Evolutionary conservation across 2,329 filamentous ascomycete genomes (phyloP).

Genomic region (Colletotrichum truncatum): DNA sequence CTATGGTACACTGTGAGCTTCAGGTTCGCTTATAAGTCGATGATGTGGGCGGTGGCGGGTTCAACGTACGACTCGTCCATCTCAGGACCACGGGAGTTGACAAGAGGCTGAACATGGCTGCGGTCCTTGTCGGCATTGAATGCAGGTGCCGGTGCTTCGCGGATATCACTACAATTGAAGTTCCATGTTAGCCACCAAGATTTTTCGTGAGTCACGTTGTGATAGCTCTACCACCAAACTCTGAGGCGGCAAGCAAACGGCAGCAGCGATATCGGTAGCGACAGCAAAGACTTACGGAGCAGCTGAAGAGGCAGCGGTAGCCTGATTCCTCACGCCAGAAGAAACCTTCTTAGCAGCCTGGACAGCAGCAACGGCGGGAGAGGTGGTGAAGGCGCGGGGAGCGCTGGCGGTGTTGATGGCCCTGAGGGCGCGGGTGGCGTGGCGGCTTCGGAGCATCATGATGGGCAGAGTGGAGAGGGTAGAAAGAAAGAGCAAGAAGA

Average conservation of each 20-base stretch:
- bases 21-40: slow-evolving; percentile 13
- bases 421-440: slow-evolving; percentile 57
- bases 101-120: slow-evolving; percentile 75
- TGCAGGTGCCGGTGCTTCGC: slow-evolving; percentile 70
- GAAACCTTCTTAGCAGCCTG: slow-evolving; percentile 50
- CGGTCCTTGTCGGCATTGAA: slow-evolving; percentile 61
- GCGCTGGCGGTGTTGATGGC: slow-evolving; percentile 48
- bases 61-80: slow-evolving; percentile 82
- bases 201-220: slow-evolving; percentile 15
- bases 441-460: slow-evolving; percentile 59
- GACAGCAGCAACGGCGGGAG: slow-evolving; percentile 46
- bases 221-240: not conserved
- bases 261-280: not conserved
- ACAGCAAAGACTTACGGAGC: slow-evolving; percentile 61
- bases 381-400: slow-evolving; percentile 50
- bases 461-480: slow-evolving; percentile 26
- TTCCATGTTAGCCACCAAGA: slow-evolving; percentile 34
- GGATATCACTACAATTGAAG: slow-evolving; percentile 54
- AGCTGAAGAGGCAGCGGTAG: slow-evolving; percentile 57
- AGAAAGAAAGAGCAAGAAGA: slow-evolving; percentile 13
- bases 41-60: slow-evolving; percentile 8
- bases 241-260: not conserved
- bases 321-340: slow-evolving; percentile 55
- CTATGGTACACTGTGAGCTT: slow-evolving; percentile 48
- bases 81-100: slow-evolving; percentile 66